Base-by-base conservation (phyloP, 331 rosid species). In the Acacia pycnantha region DNA sequence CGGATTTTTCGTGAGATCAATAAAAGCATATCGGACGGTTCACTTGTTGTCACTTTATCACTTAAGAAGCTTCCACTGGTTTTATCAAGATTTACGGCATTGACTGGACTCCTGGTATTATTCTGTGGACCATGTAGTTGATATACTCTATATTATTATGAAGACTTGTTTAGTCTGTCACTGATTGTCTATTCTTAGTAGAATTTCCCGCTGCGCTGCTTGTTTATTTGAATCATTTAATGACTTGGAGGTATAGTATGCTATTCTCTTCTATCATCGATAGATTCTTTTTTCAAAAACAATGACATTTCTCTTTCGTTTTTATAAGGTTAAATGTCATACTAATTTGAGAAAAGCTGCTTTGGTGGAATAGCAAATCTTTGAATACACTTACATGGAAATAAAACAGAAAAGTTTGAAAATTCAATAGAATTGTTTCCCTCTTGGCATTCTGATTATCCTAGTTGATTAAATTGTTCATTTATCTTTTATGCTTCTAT, bases 51-150 rank as follows among this genome's bases (percentile, higher is more conserved):
- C 86, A 93, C 98, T 54, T 84, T 95, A 79, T 8, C 54, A 2
- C 97, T 95, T 27, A 77, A 84, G 88, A 91, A 89, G 90, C 96
- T 95, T 82, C 92, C 94, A 1, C 68, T 89, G 71, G 99, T 92
- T 75, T 83, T 95, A 75, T 85, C 90, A 72, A 95, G 90, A 90
- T 90, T 95, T 69, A 91, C 97, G 1, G 99, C 99, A 54, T 85
- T 95, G 85, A 92, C 97, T 50, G 99, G 99, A 85, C 98, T 95
- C 78, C 87, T 95, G 97, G 99, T 95, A 93, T 68, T 79, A 69
- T 82, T 80, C 35, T 37, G 43, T 46, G 81, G 61, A 80, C 59
- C 69, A 76, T 73, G 48, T 33, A 72, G 22, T 2, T 74, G 48
- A 43, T 33, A 15, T 61, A 41, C 61, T 77, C 47, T 54, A 12